Evolutionary conservation across 1,139 yeast genomes (phyloP), one percentile per base, ranked within the genome.

Genomic region (Wickerhamiella infanticola): DNA sequence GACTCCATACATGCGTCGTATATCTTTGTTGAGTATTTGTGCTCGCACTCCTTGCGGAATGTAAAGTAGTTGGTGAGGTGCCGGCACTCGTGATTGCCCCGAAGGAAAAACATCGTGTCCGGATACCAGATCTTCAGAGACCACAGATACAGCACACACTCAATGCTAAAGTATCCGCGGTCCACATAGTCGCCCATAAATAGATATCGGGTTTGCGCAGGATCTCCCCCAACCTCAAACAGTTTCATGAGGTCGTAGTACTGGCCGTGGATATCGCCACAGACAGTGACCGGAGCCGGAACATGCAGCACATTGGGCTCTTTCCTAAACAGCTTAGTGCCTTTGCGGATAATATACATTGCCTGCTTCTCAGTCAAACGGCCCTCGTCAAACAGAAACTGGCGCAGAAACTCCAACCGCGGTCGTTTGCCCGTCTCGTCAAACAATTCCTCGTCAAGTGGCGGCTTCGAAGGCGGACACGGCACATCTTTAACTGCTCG

Each of bases 201-300:
- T 49, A 90, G 67, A 61, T 86, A 90, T 11, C 83, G 73, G 0
- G 94, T 81, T 35, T 61, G 66, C 13, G 70, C 71, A 3, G 97
- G 96, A 59, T 81, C 80, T 2, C 97, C 98, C 37, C 96, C 95
- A 26, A 88, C 94, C 60, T 90, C 97, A 61, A 90, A 85, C 44
- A 90, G 66, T 63, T 88, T 88, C 77, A 88, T 73, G 55, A 90
- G 70, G 63, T 90, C 98, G 59, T 75, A 90, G 63, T 77, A 85
- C 62, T 90, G 98, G 6, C 98, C 98, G 63, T 90, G 98, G 29
- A 90, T 74, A 63, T 90, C 98, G 46, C 98, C 97, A 66, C 97
- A 88, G 2, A 90, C 86, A 1, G 96, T 88, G 3, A 90, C 85
- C 0, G 98, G 98, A 0, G 96, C 94, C 2, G 88, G 88, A 1